A percentile compares a stretch with the other conserved stretches of the same genome.
Evolutionary conservation across 2,329 filamentous ascomycete species (phyloP).

Genomic region (Colletotrichum neosansevieriae): DNA sequence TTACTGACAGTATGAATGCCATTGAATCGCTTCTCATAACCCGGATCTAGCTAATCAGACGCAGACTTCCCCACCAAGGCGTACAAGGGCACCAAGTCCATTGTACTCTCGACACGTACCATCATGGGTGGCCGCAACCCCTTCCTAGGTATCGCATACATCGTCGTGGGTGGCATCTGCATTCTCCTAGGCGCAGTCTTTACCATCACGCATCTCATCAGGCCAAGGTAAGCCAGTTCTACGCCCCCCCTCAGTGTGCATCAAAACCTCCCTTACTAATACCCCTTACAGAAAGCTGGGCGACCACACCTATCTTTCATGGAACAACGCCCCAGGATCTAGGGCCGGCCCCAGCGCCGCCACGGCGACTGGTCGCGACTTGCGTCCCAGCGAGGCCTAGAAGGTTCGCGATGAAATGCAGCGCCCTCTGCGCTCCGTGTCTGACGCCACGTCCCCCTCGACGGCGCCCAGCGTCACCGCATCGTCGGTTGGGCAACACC

Average conservation of each 20-base stretch:
- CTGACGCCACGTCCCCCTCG: constrained; percentile 20
- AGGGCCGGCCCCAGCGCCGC: constrained; percentile 59
- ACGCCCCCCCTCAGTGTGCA: constrained; percentile 18
- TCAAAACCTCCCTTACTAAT: not conserved
- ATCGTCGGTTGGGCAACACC: constrained; percentile 24
- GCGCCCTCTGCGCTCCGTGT: constrained; percentile 31
- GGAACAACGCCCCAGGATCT: constrained; percentile 76
- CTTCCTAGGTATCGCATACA: constrained; percentile 95
- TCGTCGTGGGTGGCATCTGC: constrained; percentile 93
- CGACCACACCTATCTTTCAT: constrained; percentile 96
- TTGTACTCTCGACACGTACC: constrained; percentile 89
- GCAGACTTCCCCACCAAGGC: constrained; percentile 82
- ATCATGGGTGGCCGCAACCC: constrained; percentile 96
- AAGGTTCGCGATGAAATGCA: constrained; percentile 46
- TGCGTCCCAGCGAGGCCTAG: constrained; percentile 59
- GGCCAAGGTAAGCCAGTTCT: constrained; percentile 73
- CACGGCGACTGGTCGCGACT: constrained; percentile 68
- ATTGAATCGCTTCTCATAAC: not conserved
- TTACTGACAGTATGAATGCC: constrained; percentile 79
- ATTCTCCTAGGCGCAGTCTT: constrained; percentile 90
- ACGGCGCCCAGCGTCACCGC: constrained; percentile 29
- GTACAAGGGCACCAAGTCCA: constrained; percentile 89
- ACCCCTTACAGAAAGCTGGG: constrained; percentile 81
- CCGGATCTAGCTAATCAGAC: not conserved
- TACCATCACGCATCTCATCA: constrained; percentile 89